Evolutionary conservation across 2,329 filamentous ascomycete genomes (phyloP), one percentile per base, ranked within the genome.

Genomic region (Erysiphe neolycopersici): DNA sequence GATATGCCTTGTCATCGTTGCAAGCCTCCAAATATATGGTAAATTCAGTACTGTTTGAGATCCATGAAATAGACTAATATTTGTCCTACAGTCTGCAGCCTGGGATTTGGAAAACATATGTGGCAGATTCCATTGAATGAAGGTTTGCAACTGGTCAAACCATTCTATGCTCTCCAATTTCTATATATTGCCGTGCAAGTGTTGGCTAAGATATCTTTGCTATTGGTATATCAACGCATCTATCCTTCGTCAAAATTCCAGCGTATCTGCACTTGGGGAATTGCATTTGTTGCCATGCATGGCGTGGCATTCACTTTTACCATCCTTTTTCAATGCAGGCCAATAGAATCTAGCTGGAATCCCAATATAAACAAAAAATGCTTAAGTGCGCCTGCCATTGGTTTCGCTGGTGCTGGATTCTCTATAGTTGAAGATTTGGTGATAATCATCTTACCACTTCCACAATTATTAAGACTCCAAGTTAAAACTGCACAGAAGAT

Each of bases 121-220:
- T 26, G 22, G 22, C 22, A 26, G 22, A 26, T 26, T 26, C 22
- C 22, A 26, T 5, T 26, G 5, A 26, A 4, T 8, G 8, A 26
- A 26, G 22, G 22, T 26, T 26, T 26, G 22, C 22, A 8, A 26
- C 22, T 26, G 5, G 8, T 26, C 3, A 26, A 26, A 26, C 22
- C 22, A 8, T 26, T 26, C 22, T 26, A 26, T 9, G 22, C 22
- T 9, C 22, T 26, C 22, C 22, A 43, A 14, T 16, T 43, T 29
- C 18, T 43, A 17, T 43, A 43, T n/a, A 35, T 43, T 22, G 41
- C 35, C 13, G 41, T 43, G 14, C 41, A 43, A 17, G 35, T 12
- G 12, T 22, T 35, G 18, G 35, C 41, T 4, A 43, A 43, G 32
- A 31, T 43, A 18, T 43, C 41, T 8, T 30, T 43, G 10, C 41